These are phyloP conservation scores for Trichoderma simmonsii DNA, from an alignment of 2,329 filamentous ascomycete genomes.

Conservation along the genomic window DNA sequence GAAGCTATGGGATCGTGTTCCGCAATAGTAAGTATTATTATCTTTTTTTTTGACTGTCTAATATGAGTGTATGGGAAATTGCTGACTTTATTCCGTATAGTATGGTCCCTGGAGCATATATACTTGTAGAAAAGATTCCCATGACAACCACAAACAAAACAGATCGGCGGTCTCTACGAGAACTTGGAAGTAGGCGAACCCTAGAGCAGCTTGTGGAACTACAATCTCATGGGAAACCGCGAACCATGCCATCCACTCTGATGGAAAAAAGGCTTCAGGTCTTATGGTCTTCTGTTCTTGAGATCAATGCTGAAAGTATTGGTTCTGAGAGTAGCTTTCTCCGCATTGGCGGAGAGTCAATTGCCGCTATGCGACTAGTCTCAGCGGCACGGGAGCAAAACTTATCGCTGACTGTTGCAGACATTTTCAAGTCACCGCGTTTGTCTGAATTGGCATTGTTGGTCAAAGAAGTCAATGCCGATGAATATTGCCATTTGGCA, in stretches of 20 bases:
- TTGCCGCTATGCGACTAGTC: conserved; percentile 15
- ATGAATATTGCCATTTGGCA: not conserved
- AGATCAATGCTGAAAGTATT: not conserved
- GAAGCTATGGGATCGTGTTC: conserved; percentile 4
- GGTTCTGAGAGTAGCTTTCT: conserved; percentile 7
- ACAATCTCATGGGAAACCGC: not conserved
- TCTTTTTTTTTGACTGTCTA: not conserved
- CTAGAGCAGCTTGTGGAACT: conserved; percentile 1
- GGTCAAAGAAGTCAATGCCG: not conserved
- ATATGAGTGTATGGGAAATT: not conserved
- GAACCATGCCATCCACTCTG: not conserved
- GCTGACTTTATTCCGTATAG: not conserved
- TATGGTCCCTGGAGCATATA: conserved; percentile 15
- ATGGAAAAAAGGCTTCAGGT: not conserved
- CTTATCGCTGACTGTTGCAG: conserved; percentile 4
- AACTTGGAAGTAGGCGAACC: conserved; percentile 1
- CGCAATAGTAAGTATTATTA: conserved; percentile 8
- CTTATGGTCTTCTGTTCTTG: conserved; percentile 1
- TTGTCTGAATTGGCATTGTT: conserved; percentile 8
- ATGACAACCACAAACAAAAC: conserved; percentile 16
- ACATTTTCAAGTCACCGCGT: conserved; percentile 12
- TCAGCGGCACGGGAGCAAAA: not conserved
- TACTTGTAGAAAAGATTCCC: not conserved
- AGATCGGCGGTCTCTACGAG: not conserved
- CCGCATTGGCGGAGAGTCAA: conserved; percentile 7